Evolutionary conservation across 352 stramenopile genomes (phyloP).

Genomic region (Globisporangium solare): DNA sequence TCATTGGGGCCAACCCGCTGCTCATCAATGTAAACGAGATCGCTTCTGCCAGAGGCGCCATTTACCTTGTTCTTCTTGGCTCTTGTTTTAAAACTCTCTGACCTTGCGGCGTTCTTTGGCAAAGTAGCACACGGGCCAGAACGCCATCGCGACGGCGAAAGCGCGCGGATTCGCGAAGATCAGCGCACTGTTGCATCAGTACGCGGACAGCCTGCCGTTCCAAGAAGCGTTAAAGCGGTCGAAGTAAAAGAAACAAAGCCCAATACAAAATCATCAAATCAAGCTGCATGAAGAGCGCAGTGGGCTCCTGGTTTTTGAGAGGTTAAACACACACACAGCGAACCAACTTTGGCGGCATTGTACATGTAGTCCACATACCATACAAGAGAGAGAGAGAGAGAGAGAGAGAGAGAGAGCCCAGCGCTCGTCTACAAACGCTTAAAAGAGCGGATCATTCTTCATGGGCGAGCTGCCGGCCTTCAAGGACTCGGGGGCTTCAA

Average conservation of each 20-base stretch:
- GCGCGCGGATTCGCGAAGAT: conserved; percentile 20
- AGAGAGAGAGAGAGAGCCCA: no score
- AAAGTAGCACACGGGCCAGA: conserved; percentile 43
- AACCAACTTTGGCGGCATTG: no score
- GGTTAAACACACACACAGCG: no score
- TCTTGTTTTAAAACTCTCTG: no score
- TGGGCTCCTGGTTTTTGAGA: no score
- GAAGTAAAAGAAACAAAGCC: background rate
- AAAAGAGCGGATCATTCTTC: conserved; percentile 81
- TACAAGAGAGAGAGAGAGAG: no score
- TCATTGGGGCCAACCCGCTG: conserved; percentile 49
- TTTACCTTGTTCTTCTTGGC: no score
- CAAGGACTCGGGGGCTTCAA: conserved; percentile 67
- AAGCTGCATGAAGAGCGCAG: no score
- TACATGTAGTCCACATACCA: no score
- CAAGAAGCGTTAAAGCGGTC: conserved; percentile 17
- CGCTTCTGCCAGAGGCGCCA: background rate
- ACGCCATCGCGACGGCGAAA: conserved; percentile 35
- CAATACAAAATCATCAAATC: background rate
- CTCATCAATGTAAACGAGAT: conserved; percentile 37
- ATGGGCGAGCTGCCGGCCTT: conserved; percentile 72
- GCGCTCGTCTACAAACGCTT: conserved; percentile 4
- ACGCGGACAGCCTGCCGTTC: conserved; percentile 22
- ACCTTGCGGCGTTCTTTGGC: background rate
- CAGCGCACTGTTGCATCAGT: conserved; percentile 29